Conservation (phyloP, 2,329 filamentous ascomycete genomes). For the Claviceps digitariae region DNA sequence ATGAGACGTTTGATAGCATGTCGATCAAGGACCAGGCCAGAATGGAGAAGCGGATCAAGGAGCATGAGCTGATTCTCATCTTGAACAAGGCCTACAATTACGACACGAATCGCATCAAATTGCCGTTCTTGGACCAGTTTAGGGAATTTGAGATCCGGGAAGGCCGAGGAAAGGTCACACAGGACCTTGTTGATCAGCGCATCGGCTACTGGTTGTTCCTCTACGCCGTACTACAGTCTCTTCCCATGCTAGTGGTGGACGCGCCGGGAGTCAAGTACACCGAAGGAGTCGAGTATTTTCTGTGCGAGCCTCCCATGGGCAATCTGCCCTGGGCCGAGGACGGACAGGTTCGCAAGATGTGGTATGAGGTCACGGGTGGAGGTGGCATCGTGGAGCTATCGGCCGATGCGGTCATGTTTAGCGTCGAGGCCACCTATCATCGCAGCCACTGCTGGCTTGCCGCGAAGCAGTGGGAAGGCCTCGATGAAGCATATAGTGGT, state of each 20-base stretch:
- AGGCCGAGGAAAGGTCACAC: conserved; percentile 46
- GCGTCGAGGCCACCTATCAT: conserved; percentile 46
- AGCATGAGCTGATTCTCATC: conserved; percentile 63
- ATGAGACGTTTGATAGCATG: conserved; percentile 49
- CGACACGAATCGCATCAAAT: conserved; percentile 44
- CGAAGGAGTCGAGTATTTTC: conserved; percentile 67
- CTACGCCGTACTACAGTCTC: conserved; percentile 62
- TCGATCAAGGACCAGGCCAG: conserved; percentile 63
- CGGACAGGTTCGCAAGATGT: conserved; percentile 49
- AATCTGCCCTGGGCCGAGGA: conserved; percentile 62
- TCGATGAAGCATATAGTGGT: conserved; percentile 14
- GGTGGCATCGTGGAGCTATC: conserved; percentile 44
- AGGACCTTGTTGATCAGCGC: conserved; percentile 58
- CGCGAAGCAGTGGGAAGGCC: conserved; percentile 35
- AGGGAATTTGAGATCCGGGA: conserved; percentile 58
- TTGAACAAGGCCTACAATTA: conserved; percentile 73
- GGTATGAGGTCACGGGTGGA: conserved; percentile 61
- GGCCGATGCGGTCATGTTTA: conserved; percentile 46
- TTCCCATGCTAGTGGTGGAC: conserved; percentile 67
- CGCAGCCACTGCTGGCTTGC: conserved; percentile 44
- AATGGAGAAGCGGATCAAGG: conserved; percentile 58
- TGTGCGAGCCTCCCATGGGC: conserved; percentile 61
- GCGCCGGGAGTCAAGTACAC: conserved; percentile 55
- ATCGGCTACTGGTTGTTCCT: conserved; percentile 73
- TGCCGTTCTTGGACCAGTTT: conserved; percentile 57